Evolutionary conservation across 345 rosid genomes (phyloP).

Genomic region (Camelina sativa): DNA sequence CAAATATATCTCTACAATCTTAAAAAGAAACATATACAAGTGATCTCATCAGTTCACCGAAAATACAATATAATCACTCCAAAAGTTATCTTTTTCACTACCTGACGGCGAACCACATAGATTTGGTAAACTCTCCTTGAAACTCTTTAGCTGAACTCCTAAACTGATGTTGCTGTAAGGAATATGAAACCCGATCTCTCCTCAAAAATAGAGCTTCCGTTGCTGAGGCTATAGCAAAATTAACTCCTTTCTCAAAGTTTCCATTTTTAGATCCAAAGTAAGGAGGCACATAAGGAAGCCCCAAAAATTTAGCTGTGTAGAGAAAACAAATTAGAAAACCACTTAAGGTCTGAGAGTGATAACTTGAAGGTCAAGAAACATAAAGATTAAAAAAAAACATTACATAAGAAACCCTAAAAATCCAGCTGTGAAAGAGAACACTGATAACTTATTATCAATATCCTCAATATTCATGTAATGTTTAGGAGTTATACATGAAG

Average conservation of each 20-base stretch:
- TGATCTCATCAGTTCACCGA: background rate
- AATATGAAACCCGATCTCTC: slow-evolving; percentile 40
- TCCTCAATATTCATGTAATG: too few species aligned
- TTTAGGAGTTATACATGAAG: too few species aligned
- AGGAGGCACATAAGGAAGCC: slow-evolving; percentile 50
- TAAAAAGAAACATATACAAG: background rate
- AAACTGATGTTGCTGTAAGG: slow-evolving; percentile 37
- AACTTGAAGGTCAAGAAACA: slow-evolving; percentile 19
- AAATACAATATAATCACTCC: background rate
- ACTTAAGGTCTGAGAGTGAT: background rate
- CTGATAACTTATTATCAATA: background rate
- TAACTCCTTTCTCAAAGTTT: slow-evolving; percentile 49
- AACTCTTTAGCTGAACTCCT: slow-evolving; percentile 47
- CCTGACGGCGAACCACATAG: slow-evolving; percentile 48
- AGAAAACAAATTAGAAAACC: background rate
- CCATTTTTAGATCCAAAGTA: slow-evolving; percentile 39
- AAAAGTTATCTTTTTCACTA: background rate
- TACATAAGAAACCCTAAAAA: background rate
- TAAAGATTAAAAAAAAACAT: background rate
- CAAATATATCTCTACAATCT: slow-evolving; percentile 44
- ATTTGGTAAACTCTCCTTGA: slow-evolving; percentile 47
- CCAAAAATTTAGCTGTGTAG: slow-evolving; percentile 50
- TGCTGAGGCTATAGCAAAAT: slow-evolving; percentile 58
- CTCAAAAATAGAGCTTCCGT: slow-evolving; percentile 37
- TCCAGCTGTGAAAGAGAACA: background rate